These are phyloP conservation scores for Rubroboletus satanas DNA, from an alignment of 768 basidiomycete genomes.

Conservation along the genomic window DNA sequence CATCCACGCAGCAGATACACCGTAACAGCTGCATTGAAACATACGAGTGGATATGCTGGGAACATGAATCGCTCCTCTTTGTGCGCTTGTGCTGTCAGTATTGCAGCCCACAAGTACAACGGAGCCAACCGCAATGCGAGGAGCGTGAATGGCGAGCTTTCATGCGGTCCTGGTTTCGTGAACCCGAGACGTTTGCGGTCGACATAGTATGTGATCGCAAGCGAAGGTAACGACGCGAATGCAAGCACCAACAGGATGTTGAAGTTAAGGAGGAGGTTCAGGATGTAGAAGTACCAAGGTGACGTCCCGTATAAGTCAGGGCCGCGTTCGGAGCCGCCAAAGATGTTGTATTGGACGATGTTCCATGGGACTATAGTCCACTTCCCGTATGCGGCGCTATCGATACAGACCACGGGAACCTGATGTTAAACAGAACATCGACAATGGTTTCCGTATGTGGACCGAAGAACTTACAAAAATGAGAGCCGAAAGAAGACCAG, in stretches of 20 bases:
- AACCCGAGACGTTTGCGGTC: slow-evolving; percentile 76
- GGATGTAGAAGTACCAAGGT: slow-evolving; percentile 80
- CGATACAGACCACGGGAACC: slow-evolving; percentile 81
- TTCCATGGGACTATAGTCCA: slow-evolving; percentile 85
- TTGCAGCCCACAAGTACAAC: slow-evolving; percentile 84
- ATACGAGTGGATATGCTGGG: slow-evolving; percentile 85
- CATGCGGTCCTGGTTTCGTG: slow-evolving; percentile 43
- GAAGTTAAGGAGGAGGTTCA: slow-evolving; percentile 92
- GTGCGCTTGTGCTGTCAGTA: slow-evolving; percentile 80
- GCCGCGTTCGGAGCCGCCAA: slow-evolving; percentile 72
- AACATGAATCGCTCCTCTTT: slow-evolving; percentile 99
- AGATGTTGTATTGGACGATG: slow-evolving; percentile 90
- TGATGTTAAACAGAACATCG: slow-evolving; percentile 31
- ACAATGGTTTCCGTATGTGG: background rate
- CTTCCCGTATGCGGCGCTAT: slow-evolving; percentile 83
- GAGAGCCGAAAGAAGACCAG: slow-evolving; percentile 53
- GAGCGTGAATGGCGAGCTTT: slow-evolving; percentile 77
- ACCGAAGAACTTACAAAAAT: slow-evolving; percentile 50
- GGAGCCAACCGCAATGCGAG: slow-evolving; percentile 78
- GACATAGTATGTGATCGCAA: slow-evolving; percentile 66
- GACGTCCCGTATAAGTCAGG: slow-evolving; percentile 94
- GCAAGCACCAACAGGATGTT: slow-evolving; percentile 83
- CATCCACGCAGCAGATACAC: slow-evolving; percentile 83
- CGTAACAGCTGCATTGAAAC: slow-evolving; percentile 91
- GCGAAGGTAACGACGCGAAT: slow-evolving; percentile 72